Evolutionary conservation across 768 basidiomycete species (phyloP).

Genomic region (Kwoniella sp.): DNA sequence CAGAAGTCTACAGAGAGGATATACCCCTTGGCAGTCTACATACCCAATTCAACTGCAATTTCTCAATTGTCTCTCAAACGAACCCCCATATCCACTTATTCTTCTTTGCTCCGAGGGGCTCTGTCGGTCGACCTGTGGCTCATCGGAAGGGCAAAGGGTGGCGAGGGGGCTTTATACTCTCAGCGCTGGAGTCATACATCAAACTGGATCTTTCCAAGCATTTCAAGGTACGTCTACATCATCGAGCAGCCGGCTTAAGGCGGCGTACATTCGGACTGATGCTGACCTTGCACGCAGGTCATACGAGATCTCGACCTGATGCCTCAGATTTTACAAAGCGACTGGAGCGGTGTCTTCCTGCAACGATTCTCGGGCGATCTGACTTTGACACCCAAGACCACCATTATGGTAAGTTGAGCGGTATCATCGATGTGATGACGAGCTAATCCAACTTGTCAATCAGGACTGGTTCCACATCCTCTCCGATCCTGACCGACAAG

Average conservation of each 20-base stretch:
- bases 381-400: constrained; percentile 63
- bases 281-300: constrained; percentile 59
- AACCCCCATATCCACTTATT: constrained; percentile 85
- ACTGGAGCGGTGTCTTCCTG: constrained; percentile 95
- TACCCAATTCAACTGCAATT: constrained; percentile 68
- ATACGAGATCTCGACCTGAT: constrained; percentile 95
- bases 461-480: constrained; percentile 83
- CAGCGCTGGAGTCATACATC: constrained; percentile 90
- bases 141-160: constrained; percentile 90
- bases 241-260: background rate
- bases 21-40: constrained; percentile 80
- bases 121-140: constrained; percentile 74
- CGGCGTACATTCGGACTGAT: background rate
- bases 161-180: constrained; percentile 91
- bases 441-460: constrained; percentile 5
- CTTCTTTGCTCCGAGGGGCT: constrained; percentile 74
- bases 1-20: constrained; percentile 76
- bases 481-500: constrained; percentile 76
- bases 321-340: constrained; percentile 87
- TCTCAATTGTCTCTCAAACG: constrained; percentile 91
- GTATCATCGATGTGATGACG: constrained; percentile 8
- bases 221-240: constrained; percentile 66
- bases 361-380: constrained; percentile 74
- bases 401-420: constrained; percentile 64
- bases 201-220: constrained; percentile 96